These are phyloP conservation scores for Cladochytrium replicatum DNA, from an alignment of 192 early-diverging fungal species.

Conservation along the genomic window DNA sequence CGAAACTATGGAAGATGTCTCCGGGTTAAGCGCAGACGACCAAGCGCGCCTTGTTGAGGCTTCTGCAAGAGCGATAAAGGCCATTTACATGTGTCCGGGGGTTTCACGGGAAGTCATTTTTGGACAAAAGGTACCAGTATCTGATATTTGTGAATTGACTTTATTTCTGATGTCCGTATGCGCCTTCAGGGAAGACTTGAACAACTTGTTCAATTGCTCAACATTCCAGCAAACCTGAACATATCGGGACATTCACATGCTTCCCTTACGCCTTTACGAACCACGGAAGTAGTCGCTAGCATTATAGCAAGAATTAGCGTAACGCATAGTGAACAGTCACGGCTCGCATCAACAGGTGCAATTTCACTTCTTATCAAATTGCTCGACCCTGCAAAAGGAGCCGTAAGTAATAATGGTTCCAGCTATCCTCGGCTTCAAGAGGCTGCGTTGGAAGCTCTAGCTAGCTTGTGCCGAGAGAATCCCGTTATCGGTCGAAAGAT, in stretches of 20 bases:
- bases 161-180: too few relatives aligned
- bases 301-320: conserved; percentile 54
- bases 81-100: conserved; percentile 48
- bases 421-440: conserved; percentile 57
- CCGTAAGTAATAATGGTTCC: too few relatives aligned
- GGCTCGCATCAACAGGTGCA: conserved; percentile 44
- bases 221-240: background rate
- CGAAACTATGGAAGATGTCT: conserved; percentile 17
- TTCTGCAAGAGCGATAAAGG: conserved; percentile 51
- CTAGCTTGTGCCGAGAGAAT: conserved; percentile 54
- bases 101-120: conserved; percentile 41
- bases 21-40: conserved; percentile 20
- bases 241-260: background rate
- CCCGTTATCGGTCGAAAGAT: conserved; percentile 39
- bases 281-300: conserved; percentile 53
- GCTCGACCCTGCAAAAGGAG: conserved; percentile 40
- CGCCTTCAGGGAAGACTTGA: too few relatives aligned
- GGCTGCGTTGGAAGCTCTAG: conserved; percentile 64
- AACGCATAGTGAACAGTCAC: conserved; percentile 47
- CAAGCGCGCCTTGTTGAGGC: conserved; percentile 55
- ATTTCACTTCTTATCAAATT: conserved; percentile 46
- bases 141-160: too few relatives aligned
- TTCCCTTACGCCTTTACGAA: conserved; percentile 22
- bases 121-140: too few relatives aligned
- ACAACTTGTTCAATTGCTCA: conserved; percentile 9